Conservation (phyloP, 805 yeast genomes). For the Helenozyma rhizophorensis region DNA sequence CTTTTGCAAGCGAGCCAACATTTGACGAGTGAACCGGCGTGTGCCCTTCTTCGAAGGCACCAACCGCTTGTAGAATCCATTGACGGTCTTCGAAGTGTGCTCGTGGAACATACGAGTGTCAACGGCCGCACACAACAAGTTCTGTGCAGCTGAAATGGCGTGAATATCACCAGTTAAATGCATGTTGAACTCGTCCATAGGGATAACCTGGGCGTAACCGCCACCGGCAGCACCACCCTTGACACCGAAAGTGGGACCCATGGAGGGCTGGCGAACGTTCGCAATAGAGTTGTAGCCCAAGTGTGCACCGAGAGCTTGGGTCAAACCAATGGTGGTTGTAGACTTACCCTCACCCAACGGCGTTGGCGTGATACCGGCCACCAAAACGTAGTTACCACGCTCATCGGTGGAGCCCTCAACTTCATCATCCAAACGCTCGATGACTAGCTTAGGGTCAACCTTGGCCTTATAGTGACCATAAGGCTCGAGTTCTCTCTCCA, state of each 20-base stretch:
- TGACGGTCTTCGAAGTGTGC: conserved; percentile 71
- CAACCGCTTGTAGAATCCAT: conserved; percentile 75
- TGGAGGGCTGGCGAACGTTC: conserved; percentile 93
- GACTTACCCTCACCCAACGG: conserved; percentile 98
- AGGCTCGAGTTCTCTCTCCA: conserved; percentile 74
- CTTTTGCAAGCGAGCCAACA: conserved; percentile 70
- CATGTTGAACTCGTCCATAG: conserved; percentile 98
- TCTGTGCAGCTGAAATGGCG: conserved; percentile 91
- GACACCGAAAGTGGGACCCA: conserved; percentile 99
- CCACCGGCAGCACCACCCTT: conserved; percentile 99
- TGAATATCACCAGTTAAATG: conserved; percentile 97
- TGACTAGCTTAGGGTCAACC: conserved; percentile 47
- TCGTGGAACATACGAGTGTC: conserved; percentile 98
- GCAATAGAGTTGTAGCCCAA: conserved; percentile 81
- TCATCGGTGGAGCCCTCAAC: conserved; percentile 60
- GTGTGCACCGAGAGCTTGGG: conserved; percentile 95
- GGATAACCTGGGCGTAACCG: conserved; percentile 95
- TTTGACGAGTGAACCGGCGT: conserved; percentile 73
- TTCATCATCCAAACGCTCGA: conserved; percentile 48
- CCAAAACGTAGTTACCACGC: conserved; percentile 84
- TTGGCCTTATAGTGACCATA: conserved; percentile 91
- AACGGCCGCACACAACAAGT: conserved; percentile 91
- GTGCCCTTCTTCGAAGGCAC: conserved; percentile 83
- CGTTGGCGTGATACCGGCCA: conserved; percentile 97
- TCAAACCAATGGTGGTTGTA: conserved; percentile 92